Conservation (phyloP, 257 asterid genomes). For the Thymus mandschuricus region DNA sequence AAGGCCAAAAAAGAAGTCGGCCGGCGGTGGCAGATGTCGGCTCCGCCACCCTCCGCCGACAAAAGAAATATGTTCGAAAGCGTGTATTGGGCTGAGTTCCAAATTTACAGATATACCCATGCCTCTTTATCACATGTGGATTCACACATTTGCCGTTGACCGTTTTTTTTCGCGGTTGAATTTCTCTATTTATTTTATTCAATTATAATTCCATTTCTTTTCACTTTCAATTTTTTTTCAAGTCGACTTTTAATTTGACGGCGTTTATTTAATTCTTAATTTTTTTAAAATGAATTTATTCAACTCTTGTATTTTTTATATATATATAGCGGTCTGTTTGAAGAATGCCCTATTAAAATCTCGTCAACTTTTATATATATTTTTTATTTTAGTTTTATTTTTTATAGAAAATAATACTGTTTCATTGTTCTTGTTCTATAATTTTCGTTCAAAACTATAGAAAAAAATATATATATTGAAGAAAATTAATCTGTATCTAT, state of each 20-base stretch:
- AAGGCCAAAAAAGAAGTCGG: background rate
- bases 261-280: slow-evolving; percentile 1
- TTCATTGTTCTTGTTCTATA: background rate
- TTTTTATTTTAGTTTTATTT: background rate
- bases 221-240: background rate
- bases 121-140: slow-evolving; percentile 18
- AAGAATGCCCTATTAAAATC: slow-evolving; percentile 21
- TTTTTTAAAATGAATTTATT: background rate
- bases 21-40: slow-evolving; percentile 36
- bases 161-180: background rate
- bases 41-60: slow-evolving; percentile 46
- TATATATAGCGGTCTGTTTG: slow-evolving; percentile 32
- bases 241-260: slow-evolving; percentile 35
- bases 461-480: background rate
- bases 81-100: slow-evolving; percentile 29
- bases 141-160: slow-evolving; percentile 42
- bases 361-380: slow-evolving; percentile 30
- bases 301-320: slow-evolving; percentile 32
- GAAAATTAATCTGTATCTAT: background rate
- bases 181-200: background rate
- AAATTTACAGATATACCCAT: background rate
- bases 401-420: background rate
- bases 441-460: background rate
- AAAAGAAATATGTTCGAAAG: background rate
- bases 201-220: background rate